Evolutionary conservation across 768 basidiomycete species (phyloP).

Genomic region (Postia placenta): DNA sequence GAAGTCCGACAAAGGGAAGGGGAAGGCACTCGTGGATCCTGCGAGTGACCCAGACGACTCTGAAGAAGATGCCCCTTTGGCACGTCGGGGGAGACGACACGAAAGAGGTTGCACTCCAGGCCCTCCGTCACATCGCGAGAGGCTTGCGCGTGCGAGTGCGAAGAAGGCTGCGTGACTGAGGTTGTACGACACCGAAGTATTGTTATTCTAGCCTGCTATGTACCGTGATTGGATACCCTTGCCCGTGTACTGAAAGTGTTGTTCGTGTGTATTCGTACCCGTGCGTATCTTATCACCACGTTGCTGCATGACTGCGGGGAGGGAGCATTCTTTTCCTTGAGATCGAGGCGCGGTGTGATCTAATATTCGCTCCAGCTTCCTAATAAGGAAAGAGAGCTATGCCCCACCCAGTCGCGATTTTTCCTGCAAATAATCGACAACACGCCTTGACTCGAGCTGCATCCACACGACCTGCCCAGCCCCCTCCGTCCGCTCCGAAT

Average conservation of each 20-base stretch:
- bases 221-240: too few species aligned
- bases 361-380: too few species aligned
- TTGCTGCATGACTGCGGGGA: not conserved
- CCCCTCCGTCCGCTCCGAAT: not conserved
- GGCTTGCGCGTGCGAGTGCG: conserved; percentile 1
- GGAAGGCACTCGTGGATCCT: conserved; percentile 11
- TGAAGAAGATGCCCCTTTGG: conserved; percentile 3
- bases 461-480: conserved; percentile 18
- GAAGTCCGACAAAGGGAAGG: not conserved
- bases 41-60: not conserved
- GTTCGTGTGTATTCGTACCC: too few species aligned
- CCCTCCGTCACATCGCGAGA: conserved; percentile 13
- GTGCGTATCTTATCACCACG: not conserved
- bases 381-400: too few species aligned
- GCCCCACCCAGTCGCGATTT: conserved; percentile 12
- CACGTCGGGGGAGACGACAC: conserved; percentile 1
- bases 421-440: conserved; percentile 23
- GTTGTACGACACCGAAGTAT: too few species aligned
- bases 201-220: too few species aligned
- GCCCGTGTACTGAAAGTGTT: too few species aligned
- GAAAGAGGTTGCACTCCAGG: conserved; percentile 15
- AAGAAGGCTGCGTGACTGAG: too few species aligned
- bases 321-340: not conserved
- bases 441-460: conserved; percentile 18
- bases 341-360: too few species aligned